These are phyloP conservation scores for Camelina neglecta DNA, from an alignment of 345 rosid genomes.

Conservation along the genomic window DNA sequence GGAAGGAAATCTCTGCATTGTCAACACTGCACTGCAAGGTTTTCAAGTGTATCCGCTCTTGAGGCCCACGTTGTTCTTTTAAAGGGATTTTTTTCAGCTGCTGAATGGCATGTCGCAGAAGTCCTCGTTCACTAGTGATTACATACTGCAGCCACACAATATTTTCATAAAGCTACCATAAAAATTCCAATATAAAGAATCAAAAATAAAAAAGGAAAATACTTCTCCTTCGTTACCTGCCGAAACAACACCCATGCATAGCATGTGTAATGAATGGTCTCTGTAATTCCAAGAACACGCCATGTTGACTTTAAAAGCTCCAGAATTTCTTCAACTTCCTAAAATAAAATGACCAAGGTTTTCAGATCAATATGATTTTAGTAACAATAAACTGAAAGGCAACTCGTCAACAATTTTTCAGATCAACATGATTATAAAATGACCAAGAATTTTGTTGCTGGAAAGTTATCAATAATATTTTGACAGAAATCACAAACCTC, in stretches of 20 bases:
- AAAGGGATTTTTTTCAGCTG: constrained; percentile 88
- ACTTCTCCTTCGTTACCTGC: constrained; percentile 64
- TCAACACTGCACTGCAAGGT: constrained; percentile 71
- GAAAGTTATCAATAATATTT: constrained; percentile 12
- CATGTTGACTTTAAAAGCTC: constrained; percentile 96
- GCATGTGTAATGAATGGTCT: constrained; percentile 94
- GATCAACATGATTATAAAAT: constrained; percentile 2
- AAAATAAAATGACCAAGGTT: constrained; percentile 27
- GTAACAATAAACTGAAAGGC: constrained; percentile 3
- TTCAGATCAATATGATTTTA: no score
- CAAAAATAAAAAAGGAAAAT: constrained; percentile 13
- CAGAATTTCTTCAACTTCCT: constrained; percentile 99
- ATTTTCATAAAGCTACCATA: constrained; percentile 31
- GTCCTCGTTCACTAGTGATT: constrained; percentile 78
- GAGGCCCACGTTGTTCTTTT: constrained; percentile 95
- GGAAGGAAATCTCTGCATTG: constrained; percentile 68
- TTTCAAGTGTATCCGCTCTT: constrained; percentile 91
- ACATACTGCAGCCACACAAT: constrained; percentile 67
- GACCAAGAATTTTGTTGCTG: constrained; percentile 15
- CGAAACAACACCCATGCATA: constrained; percentile 89
- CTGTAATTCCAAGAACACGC: constrained; percentile 95
- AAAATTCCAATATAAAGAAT: constrained; percentile 24
- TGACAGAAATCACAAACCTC: constrained; percentile 61
- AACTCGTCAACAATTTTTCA: neutral
- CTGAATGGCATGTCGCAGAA: constrained; percentile 81